Base-by-base conservation (phyloP, 2,329 filamentous ascomycete species). In the Ramichloridium luteum region DNA sequence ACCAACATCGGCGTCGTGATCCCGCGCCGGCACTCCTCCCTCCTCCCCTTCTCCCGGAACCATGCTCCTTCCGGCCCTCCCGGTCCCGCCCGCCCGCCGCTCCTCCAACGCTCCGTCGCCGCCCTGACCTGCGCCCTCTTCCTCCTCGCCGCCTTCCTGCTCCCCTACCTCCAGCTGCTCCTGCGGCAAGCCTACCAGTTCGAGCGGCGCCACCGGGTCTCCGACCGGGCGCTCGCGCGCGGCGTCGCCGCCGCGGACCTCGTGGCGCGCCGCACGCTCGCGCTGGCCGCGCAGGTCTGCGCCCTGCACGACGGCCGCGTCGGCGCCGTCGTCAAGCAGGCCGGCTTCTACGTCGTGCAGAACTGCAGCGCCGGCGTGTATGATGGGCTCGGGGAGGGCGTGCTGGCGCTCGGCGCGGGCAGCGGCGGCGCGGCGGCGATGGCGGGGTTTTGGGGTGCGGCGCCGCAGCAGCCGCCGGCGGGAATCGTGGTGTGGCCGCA, bases 191-290 rank as follows among this genome's bases (percentile, higher is more conserved):
- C 68, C 11, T 76, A 74, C 39, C 59, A 65, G 29, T 76, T 77
- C 40, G 79, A 85, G 50, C 67, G 74, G 11, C 66, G 73, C 42
- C 71, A 83, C 54, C 71, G 70, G 39, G 62, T 85, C 37, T 74
- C 68, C 1, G 68, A 76, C 46, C 66, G 67, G 14, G 39, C 77
- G 2, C 52, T 77, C 12, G 60, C 62, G 5, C 59, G 60, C 13
- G 58, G 70, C 4, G 54, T 76, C 17, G 59, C 61, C 28, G 61
- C 68, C 2, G 67, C 69, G 3, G 67, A 74, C 39, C 55, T 53
- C 28, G 42, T 77, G 26, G 67, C 72, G 3, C 66, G 65, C 35
- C 57, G 61, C 11, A 60, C 70, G 13, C 42, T 73, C 16, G 59
- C 56, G 18, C 45, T 78, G 3, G 68, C 68, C 6, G 64, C 66